Base-by-base conservation (phyloP, 2,329 filamentous ascomycete genomes). In the Aureobasidium sp. region DNA sequence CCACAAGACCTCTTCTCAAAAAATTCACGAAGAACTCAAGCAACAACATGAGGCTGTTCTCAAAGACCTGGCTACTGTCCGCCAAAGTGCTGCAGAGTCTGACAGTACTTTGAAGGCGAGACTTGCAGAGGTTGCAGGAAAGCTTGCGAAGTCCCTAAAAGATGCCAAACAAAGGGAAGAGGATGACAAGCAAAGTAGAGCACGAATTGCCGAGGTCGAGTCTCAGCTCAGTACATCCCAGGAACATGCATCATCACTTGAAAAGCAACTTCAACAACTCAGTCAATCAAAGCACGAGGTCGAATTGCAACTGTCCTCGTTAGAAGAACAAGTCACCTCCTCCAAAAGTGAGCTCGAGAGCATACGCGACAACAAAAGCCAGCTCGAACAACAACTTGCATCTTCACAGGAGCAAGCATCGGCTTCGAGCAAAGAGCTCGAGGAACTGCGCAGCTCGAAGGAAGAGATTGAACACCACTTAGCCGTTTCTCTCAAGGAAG, bases 111-210 rank as follows among this genome's bases (percentile, higher is more conserved):
- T 66, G 32, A 69, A 70, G 47, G 52, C 60, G 6, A 70, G 68
- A 55, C 63, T 70, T 12, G 69, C 68, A n/a, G 67, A 68, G 15
- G 63, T 70, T n/a, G 67, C 69, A 13, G 67, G 64, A 17, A 64
- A 64, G 26, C 60, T 70, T 15, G 67, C 64, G 8, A 59, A 61
- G 29, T 51, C 59, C 8, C 29, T 59, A 5, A 63, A 66, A 44
- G 57, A 65, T 6, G 43, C 44, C 41, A 59, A 55, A 24, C 13
- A 46, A 36, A 43, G 44, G 20, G 57, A 64, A 34, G 57, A 50
- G 34, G 36, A 20, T 17, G 57, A 60, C 26, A 24, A 51, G 34
- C 32, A 60, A 43, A 50, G 26, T 13, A 24, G 44, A 43, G 46
- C 57, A 24, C 44, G 46, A 5, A 60, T 60, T 17, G 9, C 37